Conservation (phyloP, 2,329 filamentous ascomycete species). For the Cladosporium oxysporum region DNA sequence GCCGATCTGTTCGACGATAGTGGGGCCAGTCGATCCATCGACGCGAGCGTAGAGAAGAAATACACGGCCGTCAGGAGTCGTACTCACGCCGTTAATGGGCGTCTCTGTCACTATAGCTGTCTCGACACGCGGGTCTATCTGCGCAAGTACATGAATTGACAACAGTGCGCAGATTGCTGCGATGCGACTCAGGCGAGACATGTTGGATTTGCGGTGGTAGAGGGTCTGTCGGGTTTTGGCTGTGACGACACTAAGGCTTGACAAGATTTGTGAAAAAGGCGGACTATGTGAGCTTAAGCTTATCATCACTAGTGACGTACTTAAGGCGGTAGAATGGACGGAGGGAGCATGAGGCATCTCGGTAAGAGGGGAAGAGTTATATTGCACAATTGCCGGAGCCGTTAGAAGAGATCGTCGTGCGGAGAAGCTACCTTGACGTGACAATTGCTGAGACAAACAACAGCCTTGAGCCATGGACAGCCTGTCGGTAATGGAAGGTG, state of each 20-base stretch:
- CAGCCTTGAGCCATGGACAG: no score
- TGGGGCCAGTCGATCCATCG: slow-evolving; percentile 36
- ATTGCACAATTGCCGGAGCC: neutral
- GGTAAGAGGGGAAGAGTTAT: neutral
- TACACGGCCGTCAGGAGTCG: slow-evolving; percentile 33
- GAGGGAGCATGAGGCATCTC: neutral
- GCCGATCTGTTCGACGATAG: slow-evolving; percentile 34
- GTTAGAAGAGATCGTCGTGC: neutral
- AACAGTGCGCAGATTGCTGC: neutral
- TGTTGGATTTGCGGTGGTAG: neutral
- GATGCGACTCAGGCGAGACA: neutral
- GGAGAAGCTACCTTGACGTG: neutral
- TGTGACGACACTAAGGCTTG: neutral
- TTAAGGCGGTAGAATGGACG: neutral
- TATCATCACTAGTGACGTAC: neutral
- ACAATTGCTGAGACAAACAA: neutral
- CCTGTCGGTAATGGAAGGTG: neutral
- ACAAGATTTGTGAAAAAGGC: neutral
- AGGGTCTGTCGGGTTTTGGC: neutral
- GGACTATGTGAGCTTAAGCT: neutral
- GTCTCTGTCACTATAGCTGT: slow-evolving; percentile 27
- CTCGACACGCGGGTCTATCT: slow-evolving; percentile 25
- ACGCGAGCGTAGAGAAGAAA: slow-evolving; percentile 36
- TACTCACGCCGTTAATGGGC: slow-evolving; percentile 32
- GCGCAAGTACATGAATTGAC: neutral